Evolutionary conservation across 2,329 filamentous ascomycete species (phyloP).

Genomic region (Neoascochyta sp.): DNA sequence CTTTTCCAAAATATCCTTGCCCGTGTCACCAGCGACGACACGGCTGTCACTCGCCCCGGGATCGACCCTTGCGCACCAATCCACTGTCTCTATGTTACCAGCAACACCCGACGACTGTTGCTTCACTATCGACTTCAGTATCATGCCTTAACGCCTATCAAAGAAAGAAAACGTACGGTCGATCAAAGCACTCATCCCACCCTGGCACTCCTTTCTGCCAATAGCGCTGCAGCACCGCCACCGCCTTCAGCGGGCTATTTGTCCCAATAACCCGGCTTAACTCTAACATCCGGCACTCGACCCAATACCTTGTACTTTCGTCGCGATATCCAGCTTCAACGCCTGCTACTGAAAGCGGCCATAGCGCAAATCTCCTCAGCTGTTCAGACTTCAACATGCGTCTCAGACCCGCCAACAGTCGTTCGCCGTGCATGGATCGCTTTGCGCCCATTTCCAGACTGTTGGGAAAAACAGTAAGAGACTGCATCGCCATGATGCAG

Average conservation of each 20-base stretch:
- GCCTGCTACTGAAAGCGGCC: constrained; percentile 25
- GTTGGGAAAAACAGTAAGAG: constrained; percentile 16
- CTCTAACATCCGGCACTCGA: constrained; percentile 15
- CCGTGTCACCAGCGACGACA: too few relatives aligned
- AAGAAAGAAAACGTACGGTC: constrained; percentile 21
- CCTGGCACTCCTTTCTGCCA: constrained; percentile 19
- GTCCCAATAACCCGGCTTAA: constrained; percentile 18
- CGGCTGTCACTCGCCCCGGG: too few relatives aligned
- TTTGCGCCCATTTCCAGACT: constrained; percentile 14
- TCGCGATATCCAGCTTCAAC: constrained; percentile 23
- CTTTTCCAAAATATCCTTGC: too few relatives aligned
- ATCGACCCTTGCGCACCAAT: too few relatives aligned
- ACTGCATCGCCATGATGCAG: constrained; percentile 26
- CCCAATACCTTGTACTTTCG: constrained; percentile 13
- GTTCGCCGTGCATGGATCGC: constrained; percentile 12
- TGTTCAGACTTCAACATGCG: constrained; percentile 5
- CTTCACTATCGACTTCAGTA: constrained; percentile 6
- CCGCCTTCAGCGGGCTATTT: constrained; percentile 20
- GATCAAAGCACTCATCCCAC: constrained; percentile 31
- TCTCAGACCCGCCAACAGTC: constrained; percentile 9
- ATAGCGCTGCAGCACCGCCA: constrained; percentile 19
- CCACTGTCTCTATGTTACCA: too few relatives aligned
- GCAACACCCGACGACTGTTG: too few relatives aligned
- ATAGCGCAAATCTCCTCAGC: constrained; percentile 18
- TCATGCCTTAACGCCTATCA: constrained; percentile 3